Base-by-base conservation (phyloP, 2,329 filamentous ascomycete genomes). In the Fusarium anguioides region DNA sequence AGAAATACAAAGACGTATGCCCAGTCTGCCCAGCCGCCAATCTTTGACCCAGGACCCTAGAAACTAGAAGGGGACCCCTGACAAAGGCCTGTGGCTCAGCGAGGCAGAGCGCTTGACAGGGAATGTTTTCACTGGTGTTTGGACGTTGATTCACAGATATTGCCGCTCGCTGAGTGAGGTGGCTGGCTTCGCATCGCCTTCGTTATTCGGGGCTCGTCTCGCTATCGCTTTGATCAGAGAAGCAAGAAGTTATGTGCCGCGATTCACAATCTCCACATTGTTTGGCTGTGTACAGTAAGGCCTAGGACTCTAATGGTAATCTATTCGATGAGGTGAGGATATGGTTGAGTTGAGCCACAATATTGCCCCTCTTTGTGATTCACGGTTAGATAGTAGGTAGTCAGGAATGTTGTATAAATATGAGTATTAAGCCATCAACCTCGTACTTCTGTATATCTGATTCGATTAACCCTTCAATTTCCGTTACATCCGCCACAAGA, bases 81-180 rank as follows among this genome's bases (percentile, higher is more conserved):
- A 18, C 36, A 45, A 49, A 39, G n/a, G n/a, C n/a, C 33, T 54
- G 66, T 69, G 66, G 66, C 66, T 69, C 48, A 69, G 65, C 65
- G 55, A 68, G 65, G 65, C 65, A 54, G 64, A 59, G 64, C 57
- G 42, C 50, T 40, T 46, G 46, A 20, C 44, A 58, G 51, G 58
- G 60, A 41, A 48, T 44, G 39, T 39, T 47, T 31, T 52, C 11
- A 26, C 15, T 47, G 40, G 23, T 62, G 62, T 64, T 67, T 68
- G 64, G 60, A 14, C 20, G 27, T 44, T 54, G 37, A 41, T 33
- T 60, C 42, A 47, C 46, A 57, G 54, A 36, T 44, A 68, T 68
- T 68, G 64, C 64, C 64, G 65, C 65, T n/a, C n/a, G n/a, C n/a
- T n/a, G n/a, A n/a, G n/a, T 41, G 31, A 15, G 26, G 59, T 49